A percentile compares a stretch with the other conserved stretches of the same genome.
phyloP scores from a whole-genome alignment of 2,329 filamentous ascomycete genomes.

The Gaeumannomyces sp. region DNA sequence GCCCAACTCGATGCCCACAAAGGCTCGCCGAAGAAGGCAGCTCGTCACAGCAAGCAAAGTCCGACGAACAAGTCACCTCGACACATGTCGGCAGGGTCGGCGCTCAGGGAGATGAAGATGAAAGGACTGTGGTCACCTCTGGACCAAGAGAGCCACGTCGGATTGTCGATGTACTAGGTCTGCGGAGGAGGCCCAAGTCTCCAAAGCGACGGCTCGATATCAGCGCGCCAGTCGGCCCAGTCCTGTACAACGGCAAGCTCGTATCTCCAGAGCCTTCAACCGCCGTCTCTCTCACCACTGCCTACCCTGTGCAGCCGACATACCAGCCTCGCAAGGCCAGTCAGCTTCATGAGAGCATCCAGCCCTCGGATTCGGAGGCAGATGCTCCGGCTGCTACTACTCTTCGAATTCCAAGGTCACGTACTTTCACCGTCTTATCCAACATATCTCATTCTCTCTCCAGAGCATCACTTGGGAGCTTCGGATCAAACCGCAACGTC shows the following conservation, averaged over 20 bases:
- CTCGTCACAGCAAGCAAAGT: not conserved
- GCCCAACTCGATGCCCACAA: not conserved
- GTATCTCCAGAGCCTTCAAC: slow-evolving; percentile 7
- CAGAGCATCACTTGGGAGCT: slow-evolving; percentile 9
- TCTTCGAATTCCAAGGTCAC: slow-evolving; percentile 7
- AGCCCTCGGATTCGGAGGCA: not conserved
- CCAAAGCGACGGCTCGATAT: not conserved
- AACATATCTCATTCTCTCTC: slow-evolving; percentile 11
- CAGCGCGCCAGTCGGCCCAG: slow-evolving; percentile 7
- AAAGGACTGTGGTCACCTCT: not conserved
- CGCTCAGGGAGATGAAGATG: not conserved
- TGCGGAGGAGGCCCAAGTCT: not conserved
- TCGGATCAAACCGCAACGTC: slow-evolving; percentile 9
- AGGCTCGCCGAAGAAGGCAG: not conserved
- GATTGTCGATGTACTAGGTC: slow-evolving; percentile 5
- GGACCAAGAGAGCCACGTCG: not conserved
- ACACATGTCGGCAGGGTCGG: not conserved
- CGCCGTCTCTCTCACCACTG: slow-evolving; percentile 4
- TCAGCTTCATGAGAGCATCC: not conserved
- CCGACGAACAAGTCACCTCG: not conserved
- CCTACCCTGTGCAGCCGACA: slow-evolving; percentile 10
- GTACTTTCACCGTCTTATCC: slow-evolving; percentile 11
- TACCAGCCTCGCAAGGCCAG: not conserved
- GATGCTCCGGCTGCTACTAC: not conserved
- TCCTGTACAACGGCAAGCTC: slow-evolving; percentile 8